Evolutionary conservation across 306 rosid genomes (phyloP), one percentile per base, ranked within the genome.

Genomic region (Rubus idaeus): DNA sequence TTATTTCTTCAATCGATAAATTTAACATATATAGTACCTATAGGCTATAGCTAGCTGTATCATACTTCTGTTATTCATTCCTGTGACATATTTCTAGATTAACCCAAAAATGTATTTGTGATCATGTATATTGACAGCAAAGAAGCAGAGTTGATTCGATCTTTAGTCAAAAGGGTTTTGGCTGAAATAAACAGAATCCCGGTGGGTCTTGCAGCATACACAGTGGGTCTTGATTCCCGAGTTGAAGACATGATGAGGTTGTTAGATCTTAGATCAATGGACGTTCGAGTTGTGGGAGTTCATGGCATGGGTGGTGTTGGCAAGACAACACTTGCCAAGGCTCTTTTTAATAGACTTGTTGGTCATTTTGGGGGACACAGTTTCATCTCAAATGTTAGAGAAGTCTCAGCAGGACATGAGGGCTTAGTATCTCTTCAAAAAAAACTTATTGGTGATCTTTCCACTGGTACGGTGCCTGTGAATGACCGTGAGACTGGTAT

Each of bases 231-330:
- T 16, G 84, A 86, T 14, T 76, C 84, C 8, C 81, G 86, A 16
- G 55, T 88, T 53, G 79, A 86, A 77, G 56, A 84, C 4, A 8
- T 79, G 58, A 63, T 62, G 67, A 49, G 18, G 50, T 0, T 71
- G 39, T 26, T 86, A 12, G 83, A 88, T 47, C 68, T 88, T 10
- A 76, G 75, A 70, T 86, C 91, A 80, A 81, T 60, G 50, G 82
- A 51, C 12, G 45, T 83, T 12, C 76, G 39, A 64, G 80, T 88
- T 30, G 17, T 90, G 41, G 94, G 86, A 39, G 53, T 88, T 63
- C 77, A 79, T 83, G 94, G 91, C 7, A 77, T 69, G 72, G 91
- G 87, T 8, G 94, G 94, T 5, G 73, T 84, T 49, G 94, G 91
- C 35, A 90, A 90, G 56, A 86, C 94, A 58, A 90, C 91, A 2